phyloP scores from a whole-genome alignment of 352 stramenopile species.

The Blastocystis sp. region DNA sequence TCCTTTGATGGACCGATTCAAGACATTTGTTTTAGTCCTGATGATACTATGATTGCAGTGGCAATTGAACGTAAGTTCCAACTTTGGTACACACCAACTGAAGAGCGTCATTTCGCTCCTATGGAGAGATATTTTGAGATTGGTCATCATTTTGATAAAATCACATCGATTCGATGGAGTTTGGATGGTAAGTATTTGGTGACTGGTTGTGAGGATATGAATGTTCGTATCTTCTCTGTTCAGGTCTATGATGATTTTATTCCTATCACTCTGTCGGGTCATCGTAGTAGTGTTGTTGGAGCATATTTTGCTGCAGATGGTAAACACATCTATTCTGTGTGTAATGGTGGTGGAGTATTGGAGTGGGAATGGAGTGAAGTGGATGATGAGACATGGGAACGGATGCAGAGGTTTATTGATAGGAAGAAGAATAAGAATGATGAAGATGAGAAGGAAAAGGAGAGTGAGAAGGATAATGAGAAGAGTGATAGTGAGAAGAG shows the following conservation, averaged over 20 bases:
- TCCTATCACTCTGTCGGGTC: constrained; percentile 77
- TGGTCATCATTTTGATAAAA: constrained; percentile 78
- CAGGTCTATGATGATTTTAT: constrained; percentile 73
- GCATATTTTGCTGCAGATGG: constrained; percentile 77
- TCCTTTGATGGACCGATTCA: constrained; percentile 83
- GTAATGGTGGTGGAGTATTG: constrained; percentile 76
- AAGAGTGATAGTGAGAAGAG: constrained; percentile 21
- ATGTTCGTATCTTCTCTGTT: constrained; percentile 77
- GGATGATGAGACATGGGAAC: neutral
- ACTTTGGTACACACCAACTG: constrained; percentile 77
- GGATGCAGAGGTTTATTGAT: neutral
- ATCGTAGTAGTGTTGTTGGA: constrained; percentile 76
- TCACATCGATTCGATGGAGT: constrained; percentile 68
- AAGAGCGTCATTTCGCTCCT: constrained; percentile 80
- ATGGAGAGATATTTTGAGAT: constrained; percentile 80
- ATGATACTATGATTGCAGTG: constrained; percentile 79
- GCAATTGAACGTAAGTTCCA: constrained; percentile 81
- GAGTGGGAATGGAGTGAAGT: constrained; percentile 72
- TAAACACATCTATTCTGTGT: constrained; percentile 76
- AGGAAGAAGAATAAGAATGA: neutral
- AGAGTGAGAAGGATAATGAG: constrained; percentile 20
- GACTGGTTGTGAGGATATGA: constrained; percentile 78
- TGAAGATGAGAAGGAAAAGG: neutral
- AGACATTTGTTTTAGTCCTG: constrained; percentile 77
- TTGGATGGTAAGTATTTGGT: constrained; percentile 73